These are phyloP conservation scores for Starmerella vaccinii DNA, from an alignment of 805 yeast species.

Conservation along the genomic window DNA sequence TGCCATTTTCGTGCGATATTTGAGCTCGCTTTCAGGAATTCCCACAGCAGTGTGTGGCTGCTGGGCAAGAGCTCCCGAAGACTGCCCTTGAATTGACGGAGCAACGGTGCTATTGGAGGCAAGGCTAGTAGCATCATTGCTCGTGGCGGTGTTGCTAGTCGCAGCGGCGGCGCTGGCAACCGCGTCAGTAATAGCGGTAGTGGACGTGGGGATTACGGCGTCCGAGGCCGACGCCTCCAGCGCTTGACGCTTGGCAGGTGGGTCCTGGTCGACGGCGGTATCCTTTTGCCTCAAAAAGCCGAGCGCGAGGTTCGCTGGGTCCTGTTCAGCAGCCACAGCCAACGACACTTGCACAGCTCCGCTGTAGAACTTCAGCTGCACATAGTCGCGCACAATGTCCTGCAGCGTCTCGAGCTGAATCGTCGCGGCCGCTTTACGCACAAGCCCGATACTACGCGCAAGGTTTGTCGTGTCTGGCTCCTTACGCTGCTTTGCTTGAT, in stretches of 20 bases:
- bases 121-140: background rate
- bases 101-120: background rate
- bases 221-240: background rate
- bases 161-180: background rate
- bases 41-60: background rate
- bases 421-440: constrained; percentile 70
- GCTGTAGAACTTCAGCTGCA: constrained; percentile 64
- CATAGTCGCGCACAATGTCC: constrained; percentile 69
- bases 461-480: constrained; percentile 69
- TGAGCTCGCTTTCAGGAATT: constrained; percentile 28
- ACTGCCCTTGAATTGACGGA: background rate
- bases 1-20: constrained; percentile 44
- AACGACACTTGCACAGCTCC: constrained; percentile 79
- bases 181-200: background rate
- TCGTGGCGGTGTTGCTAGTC: background rate
- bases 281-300: constrained; percentile 42
- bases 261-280: constrained; percentile 28
- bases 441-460: constrained; percentile 60
- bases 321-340: constrained; percentile 61
- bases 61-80: background rate
- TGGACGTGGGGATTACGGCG: constrained; percentile 5
- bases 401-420: constrained; percentile 68
- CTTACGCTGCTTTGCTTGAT: constrained; percentile 49
- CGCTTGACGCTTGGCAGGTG: constrained; percentile 5
- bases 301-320: constrained; percentile 47